phyloP scores from a whole-genome alignment of 2,329 filamentous ascomycete species.

The Botrytis hyacinthi region DNA sequence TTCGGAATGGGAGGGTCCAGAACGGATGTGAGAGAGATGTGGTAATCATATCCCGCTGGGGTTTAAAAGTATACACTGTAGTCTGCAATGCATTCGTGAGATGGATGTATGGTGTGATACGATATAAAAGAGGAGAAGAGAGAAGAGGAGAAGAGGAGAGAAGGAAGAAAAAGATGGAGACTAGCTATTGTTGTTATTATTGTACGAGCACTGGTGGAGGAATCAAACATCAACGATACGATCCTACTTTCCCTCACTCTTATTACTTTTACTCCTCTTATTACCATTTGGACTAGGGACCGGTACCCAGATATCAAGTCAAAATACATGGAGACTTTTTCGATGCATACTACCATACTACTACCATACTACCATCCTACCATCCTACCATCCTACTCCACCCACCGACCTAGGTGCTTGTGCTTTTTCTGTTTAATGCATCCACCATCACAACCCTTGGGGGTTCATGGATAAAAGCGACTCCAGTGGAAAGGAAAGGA shows the following conservation, averaged over 20 bases:
- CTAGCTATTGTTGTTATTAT: not conserved
- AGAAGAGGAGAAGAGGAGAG: not conserved
- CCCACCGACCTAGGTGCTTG: not conserved
- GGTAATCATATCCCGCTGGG: not conserved
- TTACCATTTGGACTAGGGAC: not conserved
- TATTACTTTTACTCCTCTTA: not conserved
- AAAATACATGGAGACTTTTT: not conserved
- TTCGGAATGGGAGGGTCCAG: not conserved
- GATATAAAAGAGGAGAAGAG: not conserved
- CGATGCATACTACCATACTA: not conserved
- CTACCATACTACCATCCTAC: no score
- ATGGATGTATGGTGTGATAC: not conserved
- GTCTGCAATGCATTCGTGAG: not conserved
- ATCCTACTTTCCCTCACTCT: not conserved
- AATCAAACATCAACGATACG: not conserved
- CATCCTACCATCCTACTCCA: not conserved
- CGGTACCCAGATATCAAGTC: not conserved
- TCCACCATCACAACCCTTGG: not conserved
- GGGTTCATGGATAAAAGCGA: not conserved
- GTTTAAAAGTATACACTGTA: no score
- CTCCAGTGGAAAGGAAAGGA: not conserved
- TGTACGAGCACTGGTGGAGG: no score
- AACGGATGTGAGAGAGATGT: not conserved
- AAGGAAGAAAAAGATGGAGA: not conserved
- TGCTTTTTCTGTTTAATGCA: not conserved